Evolutionary conservation across 352 stramenopile species (phyloP).

Genomic region (Globisporangium radiosum): DNA sequence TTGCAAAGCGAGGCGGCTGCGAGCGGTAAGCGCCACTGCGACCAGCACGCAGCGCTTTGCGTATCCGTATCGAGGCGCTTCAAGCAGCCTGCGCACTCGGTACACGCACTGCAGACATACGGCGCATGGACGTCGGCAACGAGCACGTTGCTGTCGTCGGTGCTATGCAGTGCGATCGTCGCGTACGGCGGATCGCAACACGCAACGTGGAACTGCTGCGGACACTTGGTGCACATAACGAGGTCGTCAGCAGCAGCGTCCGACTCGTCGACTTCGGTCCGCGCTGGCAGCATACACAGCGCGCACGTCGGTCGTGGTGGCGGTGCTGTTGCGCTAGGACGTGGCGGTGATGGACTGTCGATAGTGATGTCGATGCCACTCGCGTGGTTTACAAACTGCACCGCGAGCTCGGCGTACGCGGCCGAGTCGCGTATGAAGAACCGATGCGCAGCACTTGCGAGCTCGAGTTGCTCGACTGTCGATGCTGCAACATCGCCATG

Average conservation of each 20-base stretch:
- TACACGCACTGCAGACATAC: conserved; percentile 67
- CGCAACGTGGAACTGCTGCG: conserved; percentile 45
- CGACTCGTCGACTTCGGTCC: background rate
- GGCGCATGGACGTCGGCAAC: conserved; percentile 56
- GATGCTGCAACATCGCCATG: too few species aligned
- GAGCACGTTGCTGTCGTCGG: conserved; percentile 47
- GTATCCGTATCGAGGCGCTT: background rate
- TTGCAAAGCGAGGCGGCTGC: conserved; percentile 55
- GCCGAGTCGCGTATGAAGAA: conserved; percentile 8
- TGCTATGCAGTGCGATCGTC: conserved; percentile 42
- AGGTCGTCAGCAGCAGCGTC: conserved; percentile 25
- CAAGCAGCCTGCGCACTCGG: conserved; percentile 54
- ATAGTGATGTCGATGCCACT: background rate
- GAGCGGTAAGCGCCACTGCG: conserved; percentile 65
- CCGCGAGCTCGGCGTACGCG: conserved; percentile 8
- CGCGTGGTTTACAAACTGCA: conserved; percentile 3
- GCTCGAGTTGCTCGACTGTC: too few species aligned
- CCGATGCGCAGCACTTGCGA: background rate
- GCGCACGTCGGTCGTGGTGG: conserved; percentile 5
- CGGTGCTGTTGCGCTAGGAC: background rate
- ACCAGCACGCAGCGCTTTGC: conserved; percentile 28
- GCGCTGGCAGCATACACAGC: conserved; percentile 19
- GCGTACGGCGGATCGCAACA: conserved; percentile 76
- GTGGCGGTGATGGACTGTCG: background rate
- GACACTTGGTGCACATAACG: conserved; percentile 50